These are phyloP conservation scores for Phytophthora tentaculata DNA, from an alignment of 352 stramenopile genomes.

Conservation along the genomic window DNA sequence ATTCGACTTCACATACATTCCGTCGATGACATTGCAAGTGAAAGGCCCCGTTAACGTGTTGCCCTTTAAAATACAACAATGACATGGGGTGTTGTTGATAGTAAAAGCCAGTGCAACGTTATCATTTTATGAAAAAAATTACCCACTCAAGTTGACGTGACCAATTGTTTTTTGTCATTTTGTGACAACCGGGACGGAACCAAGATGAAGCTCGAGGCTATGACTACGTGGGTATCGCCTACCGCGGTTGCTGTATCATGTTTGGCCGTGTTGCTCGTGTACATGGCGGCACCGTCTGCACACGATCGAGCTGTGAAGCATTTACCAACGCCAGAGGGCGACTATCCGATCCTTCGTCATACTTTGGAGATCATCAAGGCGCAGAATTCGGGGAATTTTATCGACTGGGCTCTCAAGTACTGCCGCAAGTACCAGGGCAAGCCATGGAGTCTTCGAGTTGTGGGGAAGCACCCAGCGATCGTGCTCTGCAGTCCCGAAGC, in stretches of 20 bases:
- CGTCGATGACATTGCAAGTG: conserved; percentile 57
- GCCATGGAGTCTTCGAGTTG: conserved; percentile 48
- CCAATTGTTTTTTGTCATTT: conserved; percentile 6
- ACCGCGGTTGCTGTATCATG: conserved; percentile 24
- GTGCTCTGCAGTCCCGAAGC: conserved; percentile 52
- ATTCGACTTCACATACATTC: conserved; percentile 45
- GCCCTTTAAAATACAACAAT: too few relatives aligned
- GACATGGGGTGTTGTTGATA: too few relatives aligned
- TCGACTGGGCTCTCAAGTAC: conserved; percentile 64
- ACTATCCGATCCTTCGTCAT: conserved; percentile 54
- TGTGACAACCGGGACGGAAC: background rate
- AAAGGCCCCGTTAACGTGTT: conserved; percentile 39
- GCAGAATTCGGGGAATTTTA: conserved; percentile 46
- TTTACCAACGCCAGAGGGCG: conserved; percentile 42
- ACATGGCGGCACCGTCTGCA: conserved; percentile 33
- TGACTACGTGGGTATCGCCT: conserved; percentile 19
- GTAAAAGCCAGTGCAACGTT: too few relatives aligned
- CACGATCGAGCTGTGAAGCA: conserved; percentile 38
- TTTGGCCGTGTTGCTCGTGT: conserved; percentile 37
- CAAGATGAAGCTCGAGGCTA: conserved; percentile 29
- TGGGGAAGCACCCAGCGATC: conserved; percentile 45
- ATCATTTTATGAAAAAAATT: too few relatives aligned
- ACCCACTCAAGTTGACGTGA: conserved; percentile 16
- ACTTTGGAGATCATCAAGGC: conserved; percentile 54
- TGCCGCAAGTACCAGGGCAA: conserved; percentile 43